phyloP scores from a whole-genome alignment of 179 eudicot genomes.

The Patellifolia procumbens region DNA sequence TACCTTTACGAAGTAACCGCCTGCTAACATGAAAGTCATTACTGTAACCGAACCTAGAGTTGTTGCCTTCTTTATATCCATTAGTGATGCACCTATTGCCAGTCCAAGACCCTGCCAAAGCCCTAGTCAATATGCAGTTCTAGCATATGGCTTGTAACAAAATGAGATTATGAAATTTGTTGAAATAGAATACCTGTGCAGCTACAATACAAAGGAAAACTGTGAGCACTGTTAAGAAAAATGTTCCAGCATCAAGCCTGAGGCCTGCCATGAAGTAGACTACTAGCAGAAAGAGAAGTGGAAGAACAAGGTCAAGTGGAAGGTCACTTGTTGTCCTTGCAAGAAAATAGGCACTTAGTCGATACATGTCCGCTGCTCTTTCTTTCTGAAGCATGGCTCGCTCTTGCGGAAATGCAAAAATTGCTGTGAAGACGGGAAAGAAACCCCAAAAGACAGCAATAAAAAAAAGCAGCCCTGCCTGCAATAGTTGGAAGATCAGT shows the following conservation, averaged over 20 bases:
- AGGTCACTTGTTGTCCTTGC: constrained; percentile 92
- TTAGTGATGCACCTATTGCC: constrained; percentile 83
- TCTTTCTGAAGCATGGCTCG: constrained; percentile 91
- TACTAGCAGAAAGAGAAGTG: constrained; percentile 70
- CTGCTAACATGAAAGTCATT: constrained; percentile 98
- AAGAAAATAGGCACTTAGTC: constrained; percentile 87
- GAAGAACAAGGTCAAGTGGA: constrained; percentile 84
- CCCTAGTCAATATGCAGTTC: constrained; percentile 7
- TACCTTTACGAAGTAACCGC: constrained; percentile 90
- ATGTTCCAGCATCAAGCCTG: constrained; percentile 50
- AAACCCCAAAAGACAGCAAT: constrained; percentile 95
- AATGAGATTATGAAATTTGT: neutral
- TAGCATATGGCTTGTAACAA: neutral
- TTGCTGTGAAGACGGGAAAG: constrained; percentile 94
- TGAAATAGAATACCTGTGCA: constrained; percentile 62
- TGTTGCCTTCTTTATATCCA: constrained; percentile 94
- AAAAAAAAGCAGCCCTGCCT: constrained; percentile 93
- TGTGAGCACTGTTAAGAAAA: constrained; percentile 63
- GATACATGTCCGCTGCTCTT: constrained; percentile 93
- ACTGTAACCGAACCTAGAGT: constrained; percentile 92
- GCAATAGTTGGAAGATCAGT: constrained; percentile 27
- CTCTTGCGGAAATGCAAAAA: constrained; percentile 96
- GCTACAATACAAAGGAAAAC: constrained; percentile 89
- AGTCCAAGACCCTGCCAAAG: constrained; percentile 83
- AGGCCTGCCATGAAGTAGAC: constrained; percentile 97